phyloP scores from a whole-genome alignment of 441 rosid species.

The Omphalea diandra region DNA sequence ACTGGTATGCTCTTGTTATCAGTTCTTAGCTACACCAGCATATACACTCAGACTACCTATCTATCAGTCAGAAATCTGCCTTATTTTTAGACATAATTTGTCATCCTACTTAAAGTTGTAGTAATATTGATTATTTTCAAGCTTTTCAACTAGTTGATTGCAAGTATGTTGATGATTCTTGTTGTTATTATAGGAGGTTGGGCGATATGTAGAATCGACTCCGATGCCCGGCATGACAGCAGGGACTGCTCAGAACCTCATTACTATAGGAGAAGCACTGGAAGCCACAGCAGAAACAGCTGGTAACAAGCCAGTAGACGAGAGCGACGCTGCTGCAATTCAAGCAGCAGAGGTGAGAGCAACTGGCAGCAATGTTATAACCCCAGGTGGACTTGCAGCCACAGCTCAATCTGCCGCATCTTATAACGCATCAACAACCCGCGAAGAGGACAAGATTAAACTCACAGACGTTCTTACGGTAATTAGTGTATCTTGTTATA shows the following conservation, averaged over 20 bases:
- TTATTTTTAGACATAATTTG: neutral
- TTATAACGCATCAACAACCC: constrained; percentile 37
- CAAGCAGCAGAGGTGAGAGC: constrained; percentile 78
- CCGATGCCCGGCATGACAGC: constrained; percentile 32
- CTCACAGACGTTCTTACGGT: constrained; percentile 51
- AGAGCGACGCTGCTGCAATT: constrained; percentile 68
- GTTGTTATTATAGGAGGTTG: constrained; percentile 43
- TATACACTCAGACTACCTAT: too few relatives aligned
- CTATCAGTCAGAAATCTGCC: too few relatives aligned
- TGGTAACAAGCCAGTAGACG: constrained; percentile 55
- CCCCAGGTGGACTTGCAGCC: constrained; percentile 62
- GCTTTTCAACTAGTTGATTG: too few relatives aligned
- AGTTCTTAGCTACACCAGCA: too few relatives aligned
- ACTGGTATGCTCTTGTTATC: too few relatives aligned
- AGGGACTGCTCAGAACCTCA: constrained; percentile 29
- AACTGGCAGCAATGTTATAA: constrained; percentile 43
- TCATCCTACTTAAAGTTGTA: too few relatives aligned
- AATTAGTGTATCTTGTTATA: neutral
- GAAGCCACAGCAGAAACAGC: constrained; percentile 51
- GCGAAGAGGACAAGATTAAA: constrained; percentile 54
- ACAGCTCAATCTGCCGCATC: constrained; percentile 64
- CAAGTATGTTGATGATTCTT: too few relatives aligned
- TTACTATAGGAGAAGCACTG: constrained; percentile 73
- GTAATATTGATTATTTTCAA: too few relatives aligned
- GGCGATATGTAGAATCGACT: constrained; percentile 44